These are phyloP conservation scores for Nepenthes alata DNA, from an alignment of 179 eudicot species.

Conservation along the genomic window DNA sequence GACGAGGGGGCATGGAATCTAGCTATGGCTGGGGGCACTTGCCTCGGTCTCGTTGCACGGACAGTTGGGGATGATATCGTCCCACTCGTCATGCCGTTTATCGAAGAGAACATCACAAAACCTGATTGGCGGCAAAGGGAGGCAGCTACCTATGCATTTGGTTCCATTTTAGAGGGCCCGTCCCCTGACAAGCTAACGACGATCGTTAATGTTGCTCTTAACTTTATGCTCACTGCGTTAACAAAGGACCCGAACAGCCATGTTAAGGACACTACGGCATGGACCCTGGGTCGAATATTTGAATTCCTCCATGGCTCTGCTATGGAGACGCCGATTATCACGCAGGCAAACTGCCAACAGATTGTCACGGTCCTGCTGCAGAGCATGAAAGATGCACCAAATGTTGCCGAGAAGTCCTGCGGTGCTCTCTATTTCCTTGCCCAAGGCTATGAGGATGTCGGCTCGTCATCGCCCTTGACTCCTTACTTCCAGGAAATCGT, in stretches of 20 bases:
- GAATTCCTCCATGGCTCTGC: conserved; percentile 55
- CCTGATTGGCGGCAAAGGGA: conserved; percentile 58
- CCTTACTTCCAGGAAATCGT: conserved; percentile 49
- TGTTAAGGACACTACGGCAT: conserved; percentile 19
- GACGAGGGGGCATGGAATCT: conserved; percentile 65
- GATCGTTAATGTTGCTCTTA: conserved; percentile 44
- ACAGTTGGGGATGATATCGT: conserved; percentile 59
- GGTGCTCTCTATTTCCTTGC: conserved; percentile 59
- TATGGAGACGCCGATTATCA: conserved; percentile 40
- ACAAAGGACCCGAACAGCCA: conserved; percentile 44
- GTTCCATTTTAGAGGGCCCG: conserved; percentile 58
- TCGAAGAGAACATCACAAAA: conserved; percentile 39
- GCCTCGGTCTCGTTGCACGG: conserved; percentile 54
- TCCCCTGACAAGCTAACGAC: conserved; percentile 43
- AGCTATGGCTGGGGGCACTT: conserved; percentile 60
- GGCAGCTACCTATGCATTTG: conserved; percentile 55
- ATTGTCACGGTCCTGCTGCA: conserved; percentile 46
- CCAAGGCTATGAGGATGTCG: conserved; percentile 48
- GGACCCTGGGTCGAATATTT: conserved; percentile 59
- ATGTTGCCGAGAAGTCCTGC: conserved; percentile 55
- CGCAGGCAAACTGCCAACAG: conserved; percentile 41
- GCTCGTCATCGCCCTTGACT: conserved; percentile 34
- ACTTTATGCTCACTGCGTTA: conserved; percentile 49
- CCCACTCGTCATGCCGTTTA: conserved; percentile 56
- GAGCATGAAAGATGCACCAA: conserved; percentile 50